These are phyloP conservation scores for Plicaturopsis crispa DNA, from an alignment of 768 basidiomycete genomes.

Conservation along the genomic window DNA sequence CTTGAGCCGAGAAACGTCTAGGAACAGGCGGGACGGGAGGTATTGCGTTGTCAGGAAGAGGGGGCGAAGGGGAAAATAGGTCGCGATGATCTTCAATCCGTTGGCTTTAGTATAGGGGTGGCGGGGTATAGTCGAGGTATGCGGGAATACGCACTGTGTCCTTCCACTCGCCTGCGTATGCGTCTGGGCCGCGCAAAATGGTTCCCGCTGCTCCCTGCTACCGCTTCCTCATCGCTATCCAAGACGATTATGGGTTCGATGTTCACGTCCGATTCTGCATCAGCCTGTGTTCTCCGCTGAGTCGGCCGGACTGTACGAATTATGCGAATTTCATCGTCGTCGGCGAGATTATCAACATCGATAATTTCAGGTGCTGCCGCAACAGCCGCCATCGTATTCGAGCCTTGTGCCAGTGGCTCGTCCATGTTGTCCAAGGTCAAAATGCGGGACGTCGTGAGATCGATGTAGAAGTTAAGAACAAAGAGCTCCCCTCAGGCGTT, in stretches of 20 bases:
- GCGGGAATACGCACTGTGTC: no score
- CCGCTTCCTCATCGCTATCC: conserved; percentile 33
- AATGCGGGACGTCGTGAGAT: no score
- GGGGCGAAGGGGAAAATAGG: conserved; percentile 43
- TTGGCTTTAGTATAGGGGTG: conserved; percentile 2
- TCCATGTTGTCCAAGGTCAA: no score
- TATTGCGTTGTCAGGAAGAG: conserved; percentile 24
- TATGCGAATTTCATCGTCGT: conserved; percentile 21
- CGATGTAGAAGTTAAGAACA: no score
- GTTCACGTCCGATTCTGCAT: conserved; percentile 14
- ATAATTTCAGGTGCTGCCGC: conserved; percentile 25
- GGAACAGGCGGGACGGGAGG: conserved; percentile 57
- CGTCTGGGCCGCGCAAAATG: no score
- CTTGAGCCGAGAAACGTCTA: conserved; percentile 22
- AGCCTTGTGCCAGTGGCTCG: no score
- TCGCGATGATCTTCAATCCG: conserved; percentile 5
- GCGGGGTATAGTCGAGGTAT: conserved; percentile 16
- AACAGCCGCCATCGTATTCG: conserved; percentile 15
- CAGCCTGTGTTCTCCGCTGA: conserved; percentile 16
- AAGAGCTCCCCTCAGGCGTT: no score
- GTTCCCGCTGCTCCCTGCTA: no score
- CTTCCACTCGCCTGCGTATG: no score
- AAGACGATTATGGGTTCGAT: conserved; percentile 25
- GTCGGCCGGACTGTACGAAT: conserved; percentile 13
- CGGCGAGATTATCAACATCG: conserved; percentile 35